phyloP scores from a whole-genome alignment of 2,329 filamentous ascomycete species.

The Cladophialophora psammophila region DNA sequence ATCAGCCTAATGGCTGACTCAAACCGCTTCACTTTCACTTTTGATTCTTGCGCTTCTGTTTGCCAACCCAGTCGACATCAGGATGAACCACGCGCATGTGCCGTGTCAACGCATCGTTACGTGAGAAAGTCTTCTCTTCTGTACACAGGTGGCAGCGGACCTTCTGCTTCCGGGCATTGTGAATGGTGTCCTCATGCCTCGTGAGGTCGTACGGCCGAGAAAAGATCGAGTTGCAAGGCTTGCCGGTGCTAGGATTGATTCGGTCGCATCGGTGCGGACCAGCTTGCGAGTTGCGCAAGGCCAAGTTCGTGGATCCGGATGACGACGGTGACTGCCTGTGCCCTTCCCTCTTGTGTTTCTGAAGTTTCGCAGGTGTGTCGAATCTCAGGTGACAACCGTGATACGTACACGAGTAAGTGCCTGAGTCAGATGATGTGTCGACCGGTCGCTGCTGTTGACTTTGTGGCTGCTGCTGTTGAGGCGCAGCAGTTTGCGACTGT shows the following conservation, averaged over 20 bases:
- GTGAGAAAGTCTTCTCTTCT: conserved; percentile 96
- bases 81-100: conserved; percentile 96
- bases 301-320: conserved; percentile 56
- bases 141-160: conserved; percentile 91
- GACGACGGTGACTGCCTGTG: conserved; percentile 73
- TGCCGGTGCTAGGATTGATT: conserved; percentile 92
- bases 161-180: conserved; percentile 93
- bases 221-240: conserved; percentile 93
- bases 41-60: conserved; percentile 47
- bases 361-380: conserved; percentile 82
- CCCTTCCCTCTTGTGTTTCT: conserved; percentile 94
- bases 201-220: conserved; percentile 96
- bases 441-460: conserved; percentile 64
- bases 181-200: conserved; percentile 95
- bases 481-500: conserved; percentile 24
- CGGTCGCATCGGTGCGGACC: conserved; percentile 92
- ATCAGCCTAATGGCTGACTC: conserved; percentile 15
- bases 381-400: conserved; percentile 89
- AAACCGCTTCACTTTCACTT: conserved; percentile 29
- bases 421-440: conserved; percentile 74
- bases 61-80: conserved; percentile 81
- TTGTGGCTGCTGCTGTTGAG: conserved; percentile 52
- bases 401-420: conserved; percentile 96
- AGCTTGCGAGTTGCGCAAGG: conserved; percentile 80
- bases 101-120: conserved; percentile 90